phyloP scores from a whole-genome alignment of 2,329 filamentous ascomycete genomes.

The Stagonosporopsis rhizophila region DNA sequence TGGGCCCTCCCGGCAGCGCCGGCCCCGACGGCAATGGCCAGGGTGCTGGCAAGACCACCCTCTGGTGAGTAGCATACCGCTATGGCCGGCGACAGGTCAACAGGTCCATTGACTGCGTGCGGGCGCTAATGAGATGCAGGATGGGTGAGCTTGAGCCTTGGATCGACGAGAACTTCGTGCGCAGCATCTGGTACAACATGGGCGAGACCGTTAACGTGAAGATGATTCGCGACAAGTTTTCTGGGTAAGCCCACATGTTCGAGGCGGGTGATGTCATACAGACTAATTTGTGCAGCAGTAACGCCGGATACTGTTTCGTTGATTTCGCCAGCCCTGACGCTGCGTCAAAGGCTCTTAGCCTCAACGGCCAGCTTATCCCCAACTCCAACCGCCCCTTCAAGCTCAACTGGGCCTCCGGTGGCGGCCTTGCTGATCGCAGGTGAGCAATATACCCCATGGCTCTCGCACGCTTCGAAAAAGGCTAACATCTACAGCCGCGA shows the following conservation, averaged over 20 bases:
- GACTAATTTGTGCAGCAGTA: slow-evolving; percentile 71
- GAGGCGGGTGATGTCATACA: slow-evolving; percentile 3
- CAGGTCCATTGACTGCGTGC: neutral
- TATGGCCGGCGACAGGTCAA: slow-evolving; percentile 6
- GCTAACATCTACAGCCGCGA: slow-evolving; percentile 66
- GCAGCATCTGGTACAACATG: slow-evolving; percentile 91
- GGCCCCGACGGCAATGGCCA: slow-evolving; percentile 47
- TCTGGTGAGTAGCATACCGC: slow-evolving; percentile 53
- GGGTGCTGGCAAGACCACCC: slow-evolving; percentile 59
- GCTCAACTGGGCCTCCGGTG: slow-evolving; percentile 98
- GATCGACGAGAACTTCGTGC: slow-evolving; percentile 99
- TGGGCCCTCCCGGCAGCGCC: slow-evolving; percentile 50
- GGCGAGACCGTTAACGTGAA: slow-evolving; percentile 97
- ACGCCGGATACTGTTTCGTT: slow-evolving; percentile 98
- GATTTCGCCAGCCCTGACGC: slow-evolving; percentile 85
- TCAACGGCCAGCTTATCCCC: slow-evolving; percentile 89
- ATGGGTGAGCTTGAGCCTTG: slow-evolving; percentile 99
- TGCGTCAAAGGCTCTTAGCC: slow-evolving; percentile 85
- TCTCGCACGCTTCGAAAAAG: neutral
- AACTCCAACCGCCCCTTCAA: slow-evolving; percentile 97
- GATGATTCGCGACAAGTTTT: slow-evolving; percentile 99
- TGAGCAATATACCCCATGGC: slow-evolving; percentile 51
- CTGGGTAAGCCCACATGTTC: slow-evolving; percentile 70
- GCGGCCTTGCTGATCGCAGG: slow-evolving; percentile 92
- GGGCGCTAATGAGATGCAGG: slow-evolving; percentile 61